Evolutionary conservation across 805 yeast species (phyloP), one percentile per base, ranked within the genome.

Genomic region (Ogataea nonfermentans): DNA sequence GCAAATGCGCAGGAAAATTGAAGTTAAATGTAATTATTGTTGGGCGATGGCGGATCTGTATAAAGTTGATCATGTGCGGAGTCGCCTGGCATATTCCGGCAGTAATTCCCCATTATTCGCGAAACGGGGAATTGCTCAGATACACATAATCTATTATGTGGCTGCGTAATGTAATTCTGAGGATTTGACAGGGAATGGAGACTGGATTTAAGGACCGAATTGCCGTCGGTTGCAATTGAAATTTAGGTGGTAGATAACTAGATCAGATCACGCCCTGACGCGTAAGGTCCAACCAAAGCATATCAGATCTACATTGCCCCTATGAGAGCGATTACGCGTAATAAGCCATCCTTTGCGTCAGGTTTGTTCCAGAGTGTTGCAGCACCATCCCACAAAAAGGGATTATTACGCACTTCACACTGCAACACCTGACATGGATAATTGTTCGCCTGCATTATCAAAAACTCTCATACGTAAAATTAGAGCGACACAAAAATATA

Each of bases 401-500:
- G 23, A 26, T 17, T 19, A 29, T 32, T 13, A 24, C 34, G 15
- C 29, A 9, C 20, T 6, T 30, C 42, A 39, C 42, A 39, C 42
- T 39, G 42, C 42, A 39, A 28, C 24, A 37, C 19, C 13, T 19
- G 17, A 16, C 11, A 23, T 33, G 20, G 14, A 29, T 14, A 31
- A 24, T 31, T 13, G 34, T 39, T 23, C 28, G 6, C 12, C 28
- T 24, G 42, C 42, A 28, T 39, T 32, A 39, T 39, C 42, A 15
- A 11, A 15, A 10, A 22, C 35, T 15, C 17, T 27, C 40, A 29
- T 31, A 32, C 27, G 12, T 11, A 24, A n/a, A 11, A 24, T n/a
- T 32, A 32, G 20, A 31, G 24, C 31, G 20, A 32, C 35, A 31
- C 30, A 30, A 20, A 32, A 20, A 20, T 15, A 30, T 16, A 10